Evolutionary conservation across 352 stramenopile species (phyloP), one percentile per base, ranked within the genome.

Genomic region (Pythium sp.): DNA sequence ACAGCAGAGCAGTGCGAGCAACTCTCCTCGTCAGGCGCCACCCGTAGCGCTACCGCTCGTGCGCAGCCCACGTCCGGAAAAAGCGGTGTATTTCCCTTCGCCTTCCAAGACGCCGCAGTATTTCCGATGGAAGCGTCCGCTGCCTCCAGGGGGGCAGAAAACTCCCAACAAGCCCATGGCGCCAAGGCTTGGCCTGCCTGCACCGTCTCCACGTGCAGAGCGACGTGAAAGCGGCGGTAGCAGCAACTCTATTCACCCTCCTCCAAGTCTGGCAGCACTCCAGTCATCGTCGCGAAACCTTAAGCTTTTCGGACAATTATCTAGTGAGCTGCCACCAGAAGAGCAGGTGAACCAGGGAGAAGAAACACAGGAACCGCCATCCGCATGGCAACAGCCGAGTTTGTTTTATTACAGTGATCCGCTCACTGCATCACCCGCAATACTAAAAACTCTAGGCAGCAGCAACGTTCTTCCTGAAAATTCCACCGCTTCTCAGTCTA

Each of bases 61-160:
- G 15, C 72, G 78, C 11, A 88, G 78, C 34, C 72, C 76, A 2
- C 71, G 79, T 2, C 68, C 72, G 0, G 65, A 82, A 28, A 90
- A 85, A 54, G 49, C 36, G 6, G 32, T 46, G 5, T 90, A 87
- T 68, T 53, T 80, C 1, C 67, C 76, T 11, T 74, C 58, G 1
- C 81, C 83, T 11, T 76, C 79, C 6, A 78, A 80, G 32, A 90
- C 81, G 0, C 83, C 81, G 0, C 71, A 81, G 58, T 91, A 91
- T 65, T 91, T 90, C 62, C 77, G 81, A 22, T 91, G 80, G 83
- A 89, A 86, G 36, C 75, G 69, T 3, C 70, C 79, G 11, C 46
- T 58, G 32, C 28, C 46, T 30, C 58, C 56, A 2, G 58, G 53
- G 14, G 22, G 43, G 18, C 22, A 65, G 4, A 75, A 60, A 49